Conservation (phyloP, 192 early-diverging fungal genomes). For the Backusella australiensis region DNA sequence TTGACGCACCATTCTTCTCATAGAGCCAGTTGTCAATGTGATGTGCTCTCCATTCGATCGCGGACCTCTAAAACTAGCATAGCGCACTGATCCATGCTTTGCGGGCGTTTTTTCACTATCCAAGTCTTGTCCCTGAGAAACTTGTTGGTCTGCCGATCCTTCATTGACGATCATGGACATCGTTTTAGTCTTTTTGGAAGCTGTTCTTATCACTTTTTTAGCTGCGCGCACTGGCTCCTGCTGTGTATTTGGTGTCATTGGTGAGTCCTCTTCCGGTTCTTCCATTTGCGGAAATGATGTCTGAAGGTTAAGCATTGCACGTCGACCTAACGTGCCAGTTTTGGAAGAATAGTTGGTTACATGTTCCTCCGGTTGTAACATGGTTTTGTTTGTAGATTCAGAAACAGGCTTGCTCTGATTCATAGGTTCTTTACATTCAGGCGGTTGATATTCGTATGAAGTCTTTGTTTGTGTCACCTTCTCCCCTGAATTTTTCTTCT, state of each 20-base stretch:
- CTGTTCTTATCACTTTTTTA: conserved; percentile 11
- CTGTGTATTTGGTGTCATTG: not conserved
- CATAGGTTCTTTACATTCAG: not conserved
- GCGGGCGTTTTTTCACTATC: not conserved
- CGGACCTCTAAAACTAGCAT: not conserved
- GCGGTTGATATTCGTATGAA: not conserved
- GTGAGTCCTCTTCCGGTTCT: not conserved
- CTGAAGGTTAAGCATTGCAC: not conserved
- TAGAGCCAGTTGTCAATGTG: conserved; percentile 18
- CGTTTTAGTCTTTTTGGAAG: conserved; percentile 12
- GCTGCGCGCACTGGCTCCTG: conserved; percentile 13
- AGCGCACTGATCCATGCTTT: conserved; percentile 12
- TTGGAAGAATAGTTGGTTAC: not conserved
- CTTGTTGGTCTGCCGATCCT: not conserved
- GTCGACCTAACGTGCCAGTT: not conserved
- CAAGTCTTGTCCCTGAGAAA: not conserved
- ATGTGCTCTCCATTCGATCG: not conserved
- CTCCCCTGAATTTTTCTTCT: not conserved
- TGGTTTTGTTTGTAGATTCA: not conserved
- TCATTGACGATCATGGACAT: conserved; percentile 2
- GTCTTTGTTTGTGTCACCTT: not conserved
- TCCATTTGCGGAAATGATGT: not conserved
- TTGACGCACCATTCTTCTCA: conserved; percentile 17
- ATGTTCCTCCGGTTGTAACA: not conserved
- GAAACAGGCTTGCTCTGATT: not conserved